phyloP scores from a whole-genome alignment of 306 rosid species.

The Castanospermum australe region DNA sequence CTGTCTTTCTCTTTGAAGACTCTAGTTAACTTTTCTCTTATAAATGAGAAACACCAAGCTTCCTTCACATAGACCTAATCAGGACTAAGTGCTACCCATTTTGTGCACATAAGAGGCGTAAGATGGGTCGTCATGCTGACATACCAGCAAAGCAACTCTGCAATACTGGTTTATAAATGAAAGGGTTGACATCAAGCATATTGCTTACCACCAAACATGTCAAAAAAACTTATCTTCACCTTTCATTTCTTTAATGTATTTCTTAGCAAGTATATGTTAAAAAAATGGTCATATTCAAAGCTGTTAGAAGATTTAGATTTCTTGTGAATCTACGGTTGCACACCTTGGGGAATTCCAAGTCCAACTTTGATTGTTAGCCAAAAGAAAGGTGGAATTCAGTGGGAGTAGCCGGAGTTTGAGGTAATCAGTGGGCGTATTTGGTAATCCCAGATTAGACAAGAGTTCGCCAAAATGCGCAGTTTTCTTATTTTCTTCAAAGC shows the following conservation, averaged over 20 bases:
- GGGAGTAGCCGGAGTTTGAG: constrained; percentile 28
- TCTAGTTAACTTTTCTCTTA: neutral
- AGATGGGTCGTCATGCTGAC: constrained; percentile 30
- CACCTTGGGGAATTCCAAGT: constrained; percentile 8
- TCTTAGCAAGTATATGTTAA: neutral
- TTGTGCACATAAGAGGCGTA: neutral
- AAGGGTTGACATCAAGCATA: neutral
- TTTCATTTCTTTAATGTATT: neutral
- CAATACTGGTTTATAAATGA: neutral
- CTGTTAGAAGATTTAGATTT: constrained; percentile 2
- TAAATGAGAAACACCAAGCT: neutral
- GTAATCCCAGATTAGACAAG: neutral
- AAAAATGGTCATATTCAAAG: constrained; percentile 13
- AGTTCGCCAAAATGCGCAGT: constrained; percentile 11
- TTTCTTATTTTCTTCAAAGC: constrained; percentile 33
- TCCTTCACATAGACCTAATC: neutral
- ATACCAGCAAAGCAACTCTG: constrained; percentile 6
- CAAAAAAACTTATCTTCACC: constrained; percentile 9
- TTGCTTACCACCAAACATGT: neutral
- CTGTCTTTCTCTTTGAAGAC: neutral
- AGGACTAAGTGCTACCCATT: neutral
- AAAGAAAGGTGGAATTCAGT: constrained; percentile 10
- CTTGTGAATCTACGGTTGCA: constrained; percentile 1
- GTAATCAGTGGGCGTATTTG: constrained; percentile 9
- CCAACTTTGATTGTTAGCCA: neutral